Base-by-base conservation (phyloP, 805 yeast species). In the Cyberlindnera misumaiensis region DNA sequence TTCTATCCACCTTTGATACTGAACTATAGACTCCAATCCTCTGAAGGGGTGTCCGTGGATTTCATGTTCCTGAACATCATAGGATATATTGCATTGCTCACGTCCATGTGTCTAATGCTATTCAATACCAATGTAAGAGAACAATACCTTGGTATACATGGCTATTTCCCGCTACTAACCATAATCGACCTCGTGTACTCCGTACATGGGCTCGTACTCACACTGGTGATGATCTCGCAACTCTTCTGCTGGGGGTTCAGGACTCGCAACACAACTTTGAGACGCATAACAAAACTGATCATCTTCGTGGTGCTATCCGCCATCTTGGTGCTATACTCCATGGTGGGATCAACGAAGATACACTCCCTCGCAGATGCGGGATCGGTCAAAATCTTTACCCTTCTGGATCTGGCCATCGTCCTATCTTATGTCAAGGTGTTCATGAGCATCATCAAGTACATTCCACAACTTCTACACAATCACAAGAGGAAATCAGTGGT, bases 381-480 rank as follows among this genome's bases (percentile, higher is more conserved):
- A 5, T 9, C 11, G 11, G 32, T 16, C 11, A 30, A 20, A 13
- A 26, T 28, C 4, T 47, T 46, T n/a, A 53, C 61, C 17, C 42
- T 56, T 9, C 38, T 67, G 25, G 58, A 59, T 17, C 47, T 65
- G 12, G 64, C 68, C 0, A 38, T 67, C 5, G 38, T 51, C 18
- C 46, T 68, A 4, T 62, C 72, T 1, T 65, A 65, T 43, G 53
- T 71, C 40, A 75, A 75, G 53, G 64, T 75, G 12, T 35, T 56
- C 12, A 66, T 73, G 63, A 72, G 78, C 25, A 51, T 73, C 33
- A 58, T 71, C 32, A 75, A 75, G 47, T 71, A 75, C 48, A 60
- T 83, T 22, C 98, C 98, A 0, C 98, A 90, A 60, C 83, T 90
- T 38, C 63, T 73, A 41, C 94, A 84, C 55, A 90, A 90, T 62